These are phyloP conservation scores for Boletus sp. DNA, from an alignment of 1,284 basidiomycete genomes.

Conservation along the genomic window DNA sequence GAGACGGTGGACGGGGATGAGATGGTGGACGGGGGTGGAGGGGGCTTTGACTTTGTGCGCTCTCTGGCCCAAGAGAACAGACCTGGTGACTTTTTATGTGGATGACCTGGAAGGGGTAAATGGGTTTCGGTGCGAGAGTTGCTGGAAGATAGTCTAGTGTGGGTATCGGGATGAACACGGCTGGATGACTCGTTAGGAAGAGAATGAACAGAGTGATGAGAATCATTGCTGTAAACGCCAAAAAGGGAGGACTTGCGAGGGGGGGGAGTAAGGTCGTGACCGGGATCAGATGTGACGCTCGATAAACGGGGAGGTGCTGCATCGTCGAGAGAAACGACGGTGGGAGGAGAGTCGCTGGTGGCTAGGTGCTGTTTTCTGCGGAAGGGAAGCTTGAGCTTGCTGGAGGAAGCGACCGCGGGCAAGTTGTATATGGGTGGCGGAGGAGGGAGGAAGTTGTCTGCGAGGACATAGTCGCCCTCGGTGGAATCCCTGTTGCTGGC, in stretches of 20 bases:
- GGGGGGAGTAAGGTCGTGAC: constrained; percentile 45
- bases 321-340: constrained; percentile 30
- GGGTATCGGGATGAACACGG: constrained; percentile 30
- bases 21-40: constrained; percentile 30
- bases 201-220: constrained; percentile 58
- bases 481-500: constrained; percentile 38
- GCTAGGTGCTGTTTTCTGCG: constrained; percentile 27
- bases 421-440: constrained; percentile 36
- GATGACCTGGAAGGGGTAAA: constrained; percentile 22
- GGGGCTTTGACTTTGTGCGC: constrained; percentile 47
- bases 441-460: constrained; percentile 42
- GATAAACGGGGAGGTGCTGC: constrained; percentile 32
- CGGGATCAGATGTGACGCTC: constrained; percentile 43
- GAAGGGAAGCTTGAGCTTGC: constrained; percentile 47
- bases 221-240: constrained; percentile 50
- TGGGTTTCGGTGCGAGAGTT: constrained; percentile 22
- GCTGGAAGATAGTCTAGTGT: constrained; percentile 30
- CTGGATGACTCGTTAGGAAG: constrained; percentile 48
- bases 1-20: constrained; percentile 25
- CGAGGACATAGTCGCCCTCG: constrained; percentile 46
- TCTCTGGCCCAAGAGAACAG: constrained; percentile 46
- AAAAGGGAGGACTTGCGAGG: constrained; percentile 63
- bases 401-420: constrained; percentile 35
- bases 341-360: neutral
- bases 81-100: constrained; percentile 39